Evolutionary conservation across 2,329 filamentous ascomycete genomes (phyloP), one percentile per base, ranked within the genome.

Genomic region (Metarhizium brunneum): DNA sequence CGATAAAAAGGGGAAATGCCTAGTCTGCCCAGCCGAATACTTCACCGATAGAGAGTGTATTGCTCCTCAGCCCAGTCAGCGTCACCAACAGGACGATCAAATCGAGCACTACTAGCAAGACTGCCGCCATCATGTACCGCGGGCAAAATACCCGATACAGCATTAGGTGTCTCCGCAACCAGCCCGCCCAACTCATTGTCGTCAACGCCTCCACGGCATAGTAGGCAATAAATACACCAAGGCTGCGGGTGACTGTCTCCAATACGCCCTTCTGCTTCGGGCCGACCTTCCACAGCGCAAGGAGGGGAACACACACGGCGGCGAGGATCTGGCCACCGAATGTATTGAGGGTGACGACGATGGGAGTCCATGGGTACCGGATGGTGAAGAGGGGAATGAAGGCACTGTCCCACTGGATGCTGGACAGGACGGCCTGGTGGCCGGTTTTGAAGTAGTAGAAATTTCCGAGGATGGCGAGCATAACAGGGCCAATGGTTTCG

Each of bases 381-480:
- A 99, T 83, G 6, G 82, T 83, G 57, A 86, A 84, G 7, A 97
- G 79, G 0, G 92, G 88, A 61, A 99, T 89, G 72, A 99, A 99
- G 3, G 91, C 92, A 20, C 84, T 83, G 73, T 99, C 94, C 94
- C 94, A 99, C 67, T 99, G 94, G 66, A 99, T 92, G 61, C 85
- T 89, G 62, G 86, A 82, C 29, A 96, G 80, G 0, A 85, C 87
- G 13, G 92, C 92, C 72, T 97, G 92, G 71, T 99, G 94, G 58
- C 94, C 94, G 0, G 94, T 99, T 68, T 95, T 96, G 83, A 99
- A 99, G 76, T 86, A 99, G 75, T 96, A 86, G 71, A 92, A 95
- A 65, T 88, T 90, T 57, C 92, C 94, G 1, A 99, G 82, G n/a
- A 97, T 74, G 11, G 85, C 92, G 30, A 97, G 81, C 59, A 95